Evolutionary conservation across 192 early-diverging fungal genomes (phyloP).

Genomic region (Phycomyces nitens): DNA sequence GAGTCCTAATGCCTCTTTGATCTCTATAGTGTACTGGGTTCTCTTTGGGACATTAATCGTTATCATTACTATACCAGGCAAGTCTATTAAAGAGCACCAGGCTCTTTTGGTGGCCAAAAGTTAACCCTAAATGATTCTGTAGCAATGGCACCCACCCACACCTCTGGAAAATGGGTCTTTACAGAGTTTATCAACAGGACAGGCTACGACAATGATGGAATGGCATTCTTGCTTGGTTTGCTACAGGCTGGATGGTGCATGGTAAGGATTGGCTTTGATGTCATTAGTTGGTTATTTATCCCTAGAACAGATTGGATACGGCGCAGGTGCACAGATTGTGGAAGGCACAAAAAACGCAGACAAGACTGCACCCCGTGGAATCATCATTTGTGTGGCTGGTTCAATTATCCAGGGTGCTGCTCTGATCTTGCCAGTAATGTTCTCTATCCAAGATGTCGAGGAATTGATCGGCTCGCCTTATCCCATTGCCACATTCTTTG

Average conservation of each 20-base stretch:
- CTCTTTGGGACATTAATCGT: slow-evolving; percentile 42
- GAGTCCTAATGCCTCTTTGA: neutral
- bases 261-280: slow-evolving; percentile 15
- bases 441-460: slow-evolving; percentile 46
- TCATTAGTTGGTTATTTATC: slow-evolving; percentile 4
- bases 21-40: slow-evolving; percentile 34
- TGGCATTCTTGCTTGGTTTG: slow-evolving; percentile 46
- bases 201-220: slow-evolving; percentile 39
- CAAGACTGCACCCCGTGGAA: slow-evolving; percentile 44
- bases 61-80: slow-evolving; percentile 31
- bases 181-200: slow-evolving; percentile 45
- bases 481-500: slow-evolving; percentile 41
- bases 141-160: slow-evolving; percentile 39
- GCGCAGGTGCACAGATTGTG: slow-evolving; percentile 42
- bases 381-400: slow-evolving; percentile 40
- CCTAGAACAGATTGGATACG: slow-evolving; percentile 28
- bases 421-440: slow-evolving; percentile 39
- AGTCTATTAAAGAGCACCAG: neutral
- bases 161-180: slow-evolving; percentile 42
- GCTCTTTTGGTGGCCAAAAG: too few relatives aligned
- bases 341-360: slow-evolving; percentile 47
- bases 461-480: slow-evolving; percentile 20
- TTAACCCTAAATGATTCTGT: neutral
- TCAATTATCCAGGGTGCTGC: slow-evolving; percentile 39
- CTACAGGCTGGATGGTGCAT: slow-evolving; percentile 46